Evolutionary conservation across 768 basidiomycete genomes (phyloP).

Genomic region (Porphyrellus cyaneotinctus): DNA sequence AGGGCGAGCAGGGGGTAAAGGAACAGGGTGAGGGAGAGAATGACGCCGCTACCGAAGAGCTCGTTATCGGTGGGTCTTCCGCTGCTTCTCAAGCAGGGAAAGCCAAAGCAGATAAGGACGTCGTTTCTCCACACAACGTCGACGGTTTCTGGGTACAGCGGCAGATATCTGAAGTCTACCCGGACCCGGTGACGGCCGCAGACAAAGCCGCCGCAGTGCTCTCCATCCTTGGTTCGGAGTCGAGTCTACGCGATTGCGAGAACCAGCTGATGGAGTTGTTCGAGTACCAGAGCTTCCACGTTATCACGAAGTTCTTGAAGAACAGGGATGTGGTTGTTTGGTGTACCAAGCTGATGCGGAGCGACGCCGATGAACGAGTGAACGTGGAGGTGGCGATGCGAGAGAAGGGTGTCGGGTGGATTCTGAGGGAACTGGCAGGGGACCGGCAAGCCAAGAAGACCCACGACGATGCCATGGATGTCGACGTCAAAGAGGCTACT

Average conservation of each 20-base stretch:
- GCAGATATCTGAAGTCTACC: constrained; percentile 83
- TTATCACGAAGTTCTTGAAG: constrained; percentile 86
- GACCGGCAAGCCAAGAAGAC: constrained; percentile 61
- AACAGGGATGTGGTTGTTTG: constrained; percentile 96
- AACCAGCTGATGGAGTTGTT: constrained; percentile 96
- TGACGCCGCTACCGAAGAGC: constrained; percentile 55
- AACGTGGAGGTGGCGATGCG: constrained; percentile 98
- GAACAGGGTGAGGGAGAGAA: constrained; percentile 44
- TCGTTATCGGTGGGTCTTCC: constrained; percentile 75
- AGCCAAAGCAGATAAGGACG: constrained; percentile 64
- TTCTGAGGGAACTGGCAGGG: constrained; percentile 81
- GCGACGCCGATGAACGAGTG: constrained; percentile 81
- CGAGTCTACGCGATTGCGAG: constrained; percentile 86
- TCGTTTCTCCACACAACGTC: constrained; percentile 84
- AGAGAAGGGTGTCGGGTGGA: constrained; percentile 96
- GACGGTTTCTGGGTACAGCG: constrained; percentile 99
- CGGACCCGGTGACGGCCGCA: constrained; percentile 91
- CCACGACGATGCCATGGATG: constrained; percentile 67
- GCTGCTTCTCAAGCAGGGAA: constrained; percentile 42
- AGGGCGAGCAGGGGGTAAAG: constrained; percentile 41
- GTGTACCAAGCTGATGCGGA: constrained; percentile 94
- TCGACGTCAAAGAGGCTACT: constrained; percentile 54
- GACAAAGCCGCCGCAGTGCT: constrained; percentile 87
- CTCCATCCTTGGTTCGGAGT: constrained; percentile 80
- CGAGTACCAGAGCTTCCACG: constrained; percentile 87